A percentile compares a stretch with the other conserved stretches of the same genome.
Evolutionary conservation across 257 asterid species (phyloP).

Genomic region (Gynochthodes officinalis): DNA sequence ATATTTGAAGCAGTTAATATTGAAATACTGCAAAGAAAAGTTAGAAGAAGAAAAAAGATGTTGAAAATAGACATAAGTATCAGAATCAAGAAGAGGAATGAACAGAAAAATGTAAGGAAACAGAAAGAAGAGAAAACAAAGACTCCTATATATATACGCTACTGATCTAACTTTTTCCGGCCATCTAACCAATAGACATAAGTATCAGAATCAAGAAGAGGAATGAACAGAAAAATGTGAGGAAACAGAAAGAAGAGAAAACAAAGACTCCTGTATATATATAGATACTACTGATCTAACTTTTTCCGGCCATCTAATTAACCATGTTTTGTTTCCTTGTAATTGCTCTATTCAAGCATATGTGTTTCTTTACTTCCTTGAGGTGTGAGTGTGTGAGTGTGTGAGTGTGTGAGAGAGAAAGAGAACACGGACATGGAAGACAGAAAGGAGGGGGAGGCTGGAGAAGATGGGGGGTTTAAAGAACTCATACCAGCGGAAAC

Average conservation of each 20-base stretch:
- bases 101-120: background rate
- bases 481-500: conserved; percentile 18
- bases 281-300: conserved; percentile 3
- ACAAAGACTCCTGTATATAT: background rate
- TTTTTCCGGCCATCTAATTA: conserved; percentile 6
- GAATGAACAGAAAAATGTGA: background rate
- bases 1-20: background rate
- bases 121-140: background rate
- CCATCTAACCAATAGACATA: background rate
- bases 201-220: background rate
- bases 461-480: background rate
- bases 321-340: too few species aligned
- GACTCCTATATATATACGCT: too few species aligned
- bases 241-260: background rate
- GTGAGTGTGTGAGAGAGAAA: background rate
- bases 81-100: background rate
- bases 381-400: background rate
- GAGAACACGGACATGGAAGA: background rate
- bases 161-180: conserved; percentile 15
- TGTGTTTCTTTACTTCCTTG: background rate
- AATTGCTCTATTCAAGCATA: too few species aligned
- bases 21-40: background rate
- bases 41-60: background rate
- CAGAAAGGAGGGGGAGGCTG: background rate
- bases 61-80: background rate